Base-by-base conservation (phyloP, 805 yeast genomes). In the Ogataea angusta region DNA sequence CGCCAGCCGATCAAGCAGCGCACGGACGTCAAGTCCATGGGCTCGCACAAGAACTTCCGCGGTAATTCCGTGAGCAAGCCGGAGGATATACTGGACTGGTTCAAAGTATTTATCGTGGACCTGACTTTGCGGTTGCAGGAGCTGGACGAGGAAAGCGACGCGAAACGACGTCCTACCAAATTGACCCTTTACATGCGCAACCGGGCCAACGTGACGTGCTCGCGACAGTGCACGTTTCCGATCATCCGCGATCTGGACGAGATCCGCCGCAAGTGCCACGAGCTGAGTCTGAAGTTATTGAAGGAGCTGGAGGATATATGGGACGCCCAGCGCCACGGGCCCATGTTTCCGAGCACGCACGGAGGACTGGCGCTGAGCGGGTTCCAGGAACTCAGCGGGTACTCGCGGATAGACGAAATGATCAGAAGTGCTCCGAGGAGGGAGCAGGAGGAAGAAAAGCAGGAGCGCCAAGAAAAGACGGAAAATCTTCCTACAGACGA, bases 31-130 rank as follows among this genome's bases (percentile, higher is more conserved):
- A 87, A 89, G 57, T 81, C 95, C 0, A 91, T 93, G 98, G 80
- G 81, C 63, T 83, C 96, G 0, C 80, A 81, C 35, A 93, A 93
- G 57, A 87, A 89, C 56, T 82, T 91, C 60, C 63, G 81, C 35
- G 73, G 76, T 0, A 68, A 69, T 9, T 66, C 78, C 0, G 78
- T 90, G 2, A 62, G 60, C 3, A 68, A 70, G 2, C 46, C 71
- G 6, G 66, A 65, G 2, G 95, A 86, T 50, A 76, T 85, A 16
- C 48, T 67, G 4, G 80, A 78, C 15, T 91, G 99, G 99, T 64
- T 91, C 6, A 77, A 72, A 27, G 95, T 91, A 0, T 90, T 82
- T 65, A 73, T 85, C 2, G 90, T 89, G 0, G 99, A 91, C 53
- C 62, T 91, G 22, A 64, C 75, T 21, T 78, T 80, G 36, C 60